Evolutionary conservation across 176 grass and related monocot species (phyloP), one percentile per base, ranked within the genome.

Genomic region (Poa pratensis): DNA sequence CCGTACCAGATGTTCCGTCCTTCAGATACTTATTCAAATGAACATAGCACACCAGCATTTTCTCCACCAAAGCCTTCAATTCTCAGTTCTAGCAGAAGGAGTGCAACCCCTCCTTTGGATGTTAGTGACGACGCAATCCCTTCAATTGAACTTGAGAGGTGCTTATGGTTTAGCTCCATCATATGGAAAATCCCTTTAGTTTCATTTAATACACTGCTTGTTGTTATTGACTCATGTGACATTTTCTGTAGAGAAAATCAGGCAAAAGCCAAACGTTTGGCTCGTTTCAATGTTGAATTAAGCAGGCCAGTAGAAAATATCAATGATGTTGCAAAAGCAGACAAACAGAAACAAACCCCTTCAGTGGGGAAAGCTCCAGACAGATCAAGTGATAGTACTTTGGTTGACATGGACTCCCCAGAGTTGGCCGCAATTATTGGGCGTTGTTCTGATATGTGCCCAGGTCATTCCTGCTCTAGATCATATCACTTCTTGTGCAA

Each of bases 371-470:
- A 34, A 52, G 8, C 80, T 77, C 55, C 61, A 52, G 20, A 77
- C 12, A 77, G 26, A 73, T 79, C 73, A 37, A 61, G 55, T 63
- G 54, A 90, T 78, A 69, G 59, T 70, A 50, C 27, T 74, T 58
- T 92, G 69, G 52, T 35, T 86, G 89, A 92, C 73, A 73, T 85
- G 80, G 89, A 92, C 58, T 80, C 88, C 37, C 76, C 82, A 74
- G 81, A 58, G 73, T 88, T 88, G 69, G 87, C 87, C 9, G 60
- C 77, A 75, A 90, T 90, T 74, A 74, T 95, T 87, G 96, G 96
- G 53, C 86, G 94, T 55, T 98, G 96, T 26, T 88, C 86, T 75
- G 86, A 98, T 90, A 98, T 98, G 96, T 98, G 96, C 87, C 93
- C 96, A 94, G 93, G 96, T 98, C 57, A 57, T 92, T 79, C 14